Conservation (phyloP, 306 rosid genomes). For the Spatholobus suberectus region DNA sequence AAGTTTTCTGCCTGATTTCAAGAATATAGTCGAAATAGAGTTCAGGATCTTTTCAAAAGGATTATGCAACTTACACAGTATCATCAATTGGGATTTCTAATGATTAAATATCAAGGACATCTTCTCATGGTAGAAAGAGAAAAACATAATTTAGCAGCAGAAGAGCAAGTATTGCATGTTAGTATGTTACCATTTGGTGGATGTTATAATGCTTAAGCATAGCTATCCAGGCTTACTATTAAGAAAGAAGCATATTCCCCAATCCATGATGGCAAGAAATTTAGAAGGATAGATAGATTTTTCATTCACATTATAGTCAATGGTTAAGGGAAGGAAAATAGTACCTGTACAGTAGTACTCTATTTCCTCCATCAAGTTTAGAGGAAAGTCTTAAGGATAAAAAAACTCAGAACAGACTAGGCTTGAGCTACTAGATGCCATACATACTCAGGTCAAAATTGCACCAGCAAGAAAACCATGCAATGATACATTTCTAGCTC, state of each 20-base stretch:
- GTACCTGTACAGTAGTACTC: not conserved
- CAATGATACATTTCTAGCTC: conserved; percentile 12
- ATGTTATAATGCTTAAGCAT: not conserved
- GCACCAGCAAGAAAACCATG: conserved; percentile 10
- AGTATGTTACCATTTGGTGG: conserved; percentile 23
- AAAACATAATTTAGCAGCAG: conserved; percentile 20
- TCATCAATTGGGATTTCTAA: conserved; percentile 2
- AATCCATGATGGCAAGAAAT: conserved; percentile 6
- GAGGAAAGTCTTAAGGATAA: conserved; percentile 9
- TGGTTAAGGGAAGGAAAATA: not conserved
- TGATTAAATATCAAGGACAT: not conserved
- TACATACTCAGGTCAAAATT: conserved; percentile 13
- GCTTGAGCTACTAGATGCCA: conserved; percentile 24
- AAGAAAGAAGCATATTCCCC: conserved; percentile 1
- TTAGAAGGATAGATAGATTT: conserved; percentile 16
- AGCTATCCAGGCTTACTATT: not conserved
- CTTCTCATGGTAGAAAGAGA: conserved; percentile 25
- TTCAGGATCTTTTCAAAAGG: conserved; percentile 12
- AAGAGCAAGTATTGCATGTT: conserved; percentile 19
- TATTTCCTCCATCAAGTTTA: conserved; percentile 9
- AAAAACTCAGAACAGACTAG: conserved; percentile 2
- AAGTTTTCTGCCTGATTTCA: conserved; percentile 31
- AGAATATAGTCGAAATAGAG: conserved; percentile 2
- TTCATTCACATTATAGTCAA: not conserved
- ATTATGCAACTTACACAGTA: conserved; percentile 1